Evolutionary conservation across 495 filamentous ascomycete species (phyloP), one percentile per base, ranked within the genome.

Genomic region (Annulohypoxylon maeteangense): DNA sequence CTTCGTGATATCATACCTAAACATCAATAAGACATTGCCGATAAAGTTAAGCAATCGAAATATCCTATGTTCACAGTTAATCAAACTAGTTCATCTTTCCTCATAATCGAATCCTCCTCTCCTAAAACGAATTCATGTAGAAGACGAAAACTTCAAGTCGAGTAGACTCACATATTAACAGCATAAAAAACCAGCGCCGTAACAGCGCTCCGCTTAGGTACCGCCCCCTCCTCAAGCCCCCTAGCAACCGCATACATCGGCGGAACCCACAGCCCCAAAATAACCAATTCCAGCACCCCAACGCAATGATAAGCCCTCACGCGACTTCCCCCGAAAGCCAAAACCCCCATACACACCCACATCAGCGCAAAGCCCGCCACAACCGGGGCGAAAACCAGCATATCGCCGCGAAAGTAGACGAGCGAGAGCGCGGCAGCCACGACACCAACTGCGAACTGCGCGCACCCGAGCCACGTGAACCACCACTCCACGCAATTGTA

Each of bases 41-140:
- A 55, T 32, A 29, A 55, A 55, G 14, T 55, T 54, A 7, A 55
- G 51, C n/a, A 55, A 18, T n/a, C 51, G 18, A 25, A 55, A 55
- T 22, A 55, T 18, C 29, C 51, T 55, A 5, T 22, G 12, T 20
- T 12, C 4, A 34, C 20, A 1, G n/a, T 34, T 34, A 55, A 29
- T 25, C 4, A 12, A 29, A 0, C 1, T 36, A 11, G 8, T 36
- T 36, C 6, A 36, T 7, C 8, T n/a, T n/a, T n/a, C 6, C 32
- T 36, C 0, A 36, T 7, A 12, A 36, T 36, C 12, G 32, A 11
- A 36, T 7, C 42, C 18, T 20, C 20, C 18, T 23, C 16, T n/a
- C 3, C 47, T 25, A 11, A 5, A 0, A 14, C 32, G 6, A 36
- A 36, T 2, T 10, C 3, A 11, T 36, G 32, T 3, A 11, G 6